A percentile compares a stretch with the other conserved stretches of the same genome.
phyloP scores from a whole-genome alignment of 2,329 filamentous ascomycete species.

The Diaporthe amygdali region DNA sequence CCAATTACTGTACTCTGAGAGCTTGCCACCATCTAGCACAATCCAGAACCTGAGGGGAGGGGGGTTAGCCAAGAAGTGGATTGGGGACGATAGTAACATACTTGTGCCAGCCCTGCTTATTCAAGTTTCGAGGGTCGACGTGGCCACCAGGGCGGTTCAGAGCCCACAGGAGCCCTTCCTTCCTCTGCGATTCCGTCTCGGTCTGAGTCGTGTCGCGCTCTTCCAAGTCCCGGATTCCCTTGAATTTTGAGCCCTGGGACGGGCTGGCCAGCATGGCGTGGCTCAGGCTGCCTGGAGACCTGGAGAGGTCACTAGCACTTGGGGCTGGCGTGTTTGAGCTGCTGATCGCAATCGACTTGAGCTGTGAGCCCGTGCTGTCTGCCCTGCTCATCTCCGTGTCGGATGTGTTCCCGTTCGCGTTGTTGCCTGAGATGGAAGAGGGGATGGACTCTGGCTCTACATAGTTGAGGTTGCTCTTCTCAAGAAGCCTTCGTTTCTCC shows the following conservation, averaged over 20 bases:
- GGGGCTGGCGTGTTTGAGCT: constrained; percentile 40
- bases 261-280: constrained; percentile 56
- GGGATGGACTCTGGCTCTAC: constrained; percentile 68
- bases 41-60: constrained; percentile 82
- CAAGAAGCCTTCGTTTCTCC: constrained; percentile 87
- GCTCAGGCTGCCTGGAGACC: constrained; percentile 61
- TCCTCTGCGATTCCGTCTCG: constrained; percentile 68
- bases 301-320: constrained; percentile 51
- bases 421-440: constrained; percentile 27
- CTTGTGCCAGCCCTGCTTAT: constrained; percentile 99
- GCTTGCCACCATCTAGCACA: constrained; percentile 92
- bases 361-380: constrained; percentile 75
- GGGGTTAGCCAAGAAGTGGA: constrained; percentile 26
- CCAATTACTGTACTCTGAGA: constrained; percentile 99
- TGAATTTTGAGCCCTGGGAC: constrained; percentile 70
- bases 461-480: constrained; percentile 82
- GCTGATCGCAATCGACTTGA: constrained; percentile 58
- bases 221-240: constrained; percentile 89
- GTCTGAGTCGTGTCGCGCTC: constrained; percentile 71
- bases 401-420: constrained; percentile 55
- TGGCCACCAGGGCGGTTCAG: constrained; percentile 91
- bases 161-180: constrained; percentile 95
- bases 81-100: constrained; percentile 51
- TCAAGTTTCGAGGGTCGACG: constrained; percentile 91
- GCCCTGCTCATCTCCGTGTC: constrained; percentile 75